These are phyloP conservation scores for Neostapfia colusana DNA, from an alignment of 176 grass and related monocot genomes.

Conservation along the genomic window DNA sequence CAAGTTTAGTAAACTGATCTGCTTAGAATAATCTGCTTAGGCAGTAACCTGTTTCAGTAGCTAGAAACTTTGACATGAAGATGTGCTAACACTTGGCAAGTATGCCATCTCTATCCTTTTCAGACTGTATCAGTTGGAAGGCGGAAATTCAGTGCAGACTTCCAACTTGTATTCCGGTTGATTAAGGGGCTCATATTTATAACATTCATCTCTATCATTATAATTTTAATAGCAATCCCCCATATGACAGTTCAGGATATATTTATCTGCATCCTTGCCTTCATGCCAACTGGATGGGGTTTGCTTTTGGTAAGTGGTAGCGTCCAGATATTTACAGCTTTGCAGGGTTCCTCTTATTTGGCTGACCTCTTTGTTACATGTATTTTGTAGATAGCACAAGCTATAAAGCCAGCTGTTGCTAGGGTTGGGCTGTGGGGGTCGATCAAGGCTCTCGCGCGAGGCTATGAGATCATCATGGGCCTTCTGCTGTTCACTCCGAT, in stretches of 20 bases:
- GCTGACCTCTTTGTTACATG: neutral
- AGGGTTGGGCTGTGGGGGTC: constrained; percentile 61
- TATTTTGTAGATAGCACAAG: constrained; percentile 65
- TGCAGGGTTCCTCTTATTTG: neutral
- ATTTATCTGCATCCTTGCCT: constrained; percentile 80
- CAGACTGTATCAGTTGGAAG: constrained; percentile 80
- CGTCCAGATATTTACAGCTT: neutral
- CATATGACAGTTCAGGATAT: constrained; percentile 91
- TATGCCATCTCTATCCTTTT: neutral
- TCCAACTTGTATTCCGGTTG: constrained; percentile 90
- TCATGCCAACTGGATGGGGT: constrained; percentile 96
- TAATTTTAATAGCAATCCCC: constrained; percentile 72
- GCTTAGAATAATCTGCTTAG: neutral
- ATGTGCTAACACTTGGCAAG: neutral
- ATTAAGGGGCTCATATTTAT: constrained; percentile 92
- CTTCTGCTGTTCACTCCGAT: constrained; percentile 85
- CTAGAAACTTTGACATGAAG: neutral
- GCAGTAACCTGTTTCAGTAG: neutral
- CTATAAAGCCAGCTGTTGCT: constrained; percentile 46
- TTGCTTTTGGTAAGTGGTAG: constrained; percentile 65
- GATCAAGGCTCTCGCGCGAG: constrained; percentile 67
- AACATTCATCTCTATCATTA: constrained; percentile 67
- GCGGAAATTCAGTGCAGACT: constrained; percentile 72
- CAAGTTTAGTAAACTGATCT: too few species aligned
- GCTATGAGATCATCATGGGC: constrained; percentile 89